These are phyloP conservation scores for Fusarium piperis DNA, from an alignment of 2,329 filamentous ascomycete species.

Conservation along the genomic window DNA sequence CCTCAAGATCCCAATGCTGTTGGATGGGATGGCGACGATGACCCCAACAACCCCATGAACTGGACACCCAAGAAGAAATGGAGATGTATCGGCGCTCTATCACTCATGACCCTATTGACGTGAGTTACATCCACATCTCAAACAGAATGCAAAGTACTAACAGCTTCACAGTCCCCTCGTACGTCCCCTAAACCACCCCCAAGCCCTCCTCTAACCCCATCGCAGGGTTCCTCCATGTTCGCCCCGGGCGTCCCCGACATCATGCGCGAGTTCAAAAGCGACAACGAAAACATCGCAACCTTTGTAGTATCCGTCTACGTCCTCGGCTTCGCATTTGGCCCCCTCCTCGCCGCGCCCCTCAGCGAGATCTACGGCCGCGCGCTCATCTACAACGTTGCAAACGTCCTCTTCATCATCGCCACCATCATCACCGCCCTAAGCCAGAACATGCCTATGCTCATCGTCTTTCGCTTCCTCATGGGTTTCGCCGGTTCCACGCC, in stretches of 20 bases:
- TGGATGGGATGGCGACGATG: conserved; percentile 46
- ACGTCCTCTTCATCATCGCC: conserved; percentile 68
- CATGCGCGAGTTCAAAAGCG: conserved; percentile 55
- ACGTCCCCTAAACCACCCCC: not conserved
- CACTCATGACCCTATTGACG: conserved; percentile 41
- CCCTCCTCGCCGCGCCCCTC: conserved; percentile 70
- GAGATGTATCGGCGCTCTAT: conserved; percentile 48
- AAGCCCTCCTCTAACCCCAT: conserved; percentile 1
- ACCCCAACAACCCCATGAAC: conserved; percentile 71
- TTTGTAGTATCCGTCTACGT: conserved; percentile 59
- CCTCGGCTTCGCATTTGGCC: conserved; percentile 65
- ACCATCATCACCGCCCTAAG: conserved; percentile 53
- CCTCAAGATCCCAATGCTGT: conserved; percentile 34
- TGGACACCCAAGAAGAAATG: conserved; percentile 64
- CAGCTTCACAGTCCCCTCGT: conserved; percentile 35
- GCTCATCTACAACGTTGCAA: conserved; percentile 45
- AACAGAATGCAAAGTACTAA: not conserved
- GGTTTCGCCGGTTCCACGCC: conserved; percentile 70
- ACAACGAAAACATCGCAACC: conserved; percentile 49
- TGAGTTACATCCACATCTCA: conserved; percentile 11
- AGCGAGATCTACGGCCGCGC: conserved; percentile 70
- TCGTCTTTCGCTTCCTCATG: conserved; percentile 70
- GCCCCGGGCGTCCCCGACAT: conserved; percentile 55
- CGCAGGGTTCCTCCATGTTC: conserved; percentile 44
- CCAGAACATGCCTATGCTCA: conserved; percentile 70